Evolutionary conservation across 73 alveolate species (phyloP).

Genomic region (Paramecium sexaurelia): DNA sequence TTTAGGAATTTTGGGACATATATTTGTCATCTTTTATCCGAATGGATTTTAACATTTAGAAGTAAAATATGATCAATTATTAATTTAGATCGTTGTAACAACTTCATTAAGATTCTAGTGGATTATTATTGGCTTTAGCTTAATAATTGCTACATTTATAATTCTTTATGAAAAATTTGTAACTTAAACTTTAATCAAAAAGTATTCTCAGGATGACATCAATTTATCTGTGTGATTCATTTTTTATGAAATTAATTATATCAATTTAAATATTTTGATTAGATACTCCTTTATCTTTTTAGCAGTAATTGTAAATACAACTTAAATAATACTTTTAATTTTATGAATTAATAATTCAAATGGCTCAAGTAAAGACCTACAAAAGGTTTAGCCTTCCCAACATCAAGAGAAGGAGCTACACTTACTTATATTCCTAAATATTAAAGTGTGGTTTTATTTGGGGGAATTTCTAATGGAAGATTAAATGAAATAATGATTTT

Average conservation of each 20-base stretch:
- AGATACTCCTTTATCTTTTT: too few species aligned
- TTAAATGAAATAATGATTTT: constrained; percentile 45
- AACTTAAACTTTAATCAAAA: background rate
- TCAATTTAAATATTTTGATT: too few species aligned
- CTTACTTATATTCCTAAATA: background rate
- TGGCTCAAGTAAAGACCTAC: constrained; percentile 28
- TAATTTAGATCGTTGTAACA: background rate
- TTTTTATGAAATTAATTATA: too few species aligned
- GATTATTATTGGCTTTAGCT: background rate
- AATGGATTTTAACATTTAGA: background rate
- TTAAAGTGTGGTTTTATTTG: constrained; percentile 23
- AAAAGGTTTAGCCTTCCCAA: constrained; percentile 50
- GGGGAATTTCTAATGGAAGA: constrained; percentile 56
- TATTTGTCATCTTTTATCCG: background rate
- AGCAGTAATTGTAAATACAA: too few species aligned
- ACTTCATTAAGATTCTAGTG: background rate
- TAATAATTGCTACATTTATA: background rate
- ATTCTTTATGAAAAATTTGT: constrained; percentile 26
- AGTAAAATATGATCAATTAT: background rate
- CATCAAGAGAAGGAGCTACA: constrained; percentile 56
- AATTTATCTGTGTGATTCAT: background rate
- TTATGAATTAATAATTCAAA: constrained; percentile 47
- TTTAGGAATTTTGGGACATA: background rate
- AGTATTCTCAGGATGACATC: background rate
- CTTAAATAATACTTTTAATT: background rate